Evolutionary conservation across 768 basidiomycete genomes (phyloP).

Genomic region (Gymnopilus dilepis): DNA sequence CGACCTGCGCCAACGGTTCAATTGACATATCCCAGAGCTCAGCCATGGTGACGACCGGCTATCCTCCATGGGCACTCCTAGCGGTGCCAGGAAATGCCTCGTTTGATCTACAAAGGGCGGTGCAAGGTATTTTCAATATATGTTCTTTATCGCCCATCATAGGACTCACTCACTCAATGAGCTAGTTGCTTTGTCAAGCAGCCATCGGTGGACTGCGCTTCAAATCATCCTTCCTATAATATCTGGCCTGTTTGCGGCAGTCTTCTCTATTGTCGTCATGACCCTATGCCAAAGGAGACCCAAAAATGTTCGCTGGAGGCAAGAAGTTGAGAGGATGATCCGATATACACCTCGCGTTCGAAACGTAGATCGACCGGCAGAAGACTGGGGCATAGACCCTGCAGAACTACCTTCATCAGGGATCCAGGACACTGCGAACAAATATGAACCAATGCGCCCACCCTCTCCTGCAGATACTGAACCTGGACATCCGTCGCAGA

Average conservation of each 20-base stretch:
- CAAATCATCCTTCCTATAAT: conserved; percentile 28
- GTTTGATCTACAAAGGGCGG: conserved; percentile 30
- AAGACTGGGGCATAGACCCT: conserved; percentile 12
- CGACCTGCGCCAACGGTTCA: conserved; percentile 18
- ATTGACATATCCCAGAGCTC: conserved; percentile 21
- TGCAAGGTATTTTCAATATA: conserved; percentile 16
- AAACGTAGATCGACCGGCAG: neutral
- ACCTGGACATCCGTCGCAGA: conserved; percentile 10
- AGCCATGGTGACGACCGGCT: neutral
- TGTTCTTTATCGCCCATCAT: neutral
- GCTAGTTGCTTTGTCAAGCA: neutral
- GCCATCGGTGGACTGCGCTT: conserved; percentile 24
- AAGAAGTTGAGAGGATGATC: neutral
- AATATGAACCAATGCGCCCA: neutral
- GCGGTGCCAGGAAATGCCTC: conserved; percentile 26
- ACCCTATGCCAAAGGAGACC: conserved; percentile 16
- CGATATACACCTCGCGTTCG: conserved; percentile 4
- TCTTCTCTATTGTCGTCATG: conserved; percentile 19
- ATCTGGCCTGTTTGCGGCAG: conserved; percentile 15
- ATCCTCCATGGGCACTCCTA: conserved; percentile 26
- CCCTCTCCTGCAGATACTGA: conserved; percentile 2
- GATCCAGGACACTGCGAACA: neutral
- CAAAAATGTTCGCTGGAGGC: neutral
- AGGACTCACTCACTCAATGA: neutral
- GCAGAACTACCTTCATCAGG: neutral